A percentile compares a stretch with the other conserved stretches of the same genome.
These are phyloP conservation scores for Botrytis tulipae DNA, from an alignment of 2,329 filamentous ascomycete species.

Conservation along the genomic window DNA sequence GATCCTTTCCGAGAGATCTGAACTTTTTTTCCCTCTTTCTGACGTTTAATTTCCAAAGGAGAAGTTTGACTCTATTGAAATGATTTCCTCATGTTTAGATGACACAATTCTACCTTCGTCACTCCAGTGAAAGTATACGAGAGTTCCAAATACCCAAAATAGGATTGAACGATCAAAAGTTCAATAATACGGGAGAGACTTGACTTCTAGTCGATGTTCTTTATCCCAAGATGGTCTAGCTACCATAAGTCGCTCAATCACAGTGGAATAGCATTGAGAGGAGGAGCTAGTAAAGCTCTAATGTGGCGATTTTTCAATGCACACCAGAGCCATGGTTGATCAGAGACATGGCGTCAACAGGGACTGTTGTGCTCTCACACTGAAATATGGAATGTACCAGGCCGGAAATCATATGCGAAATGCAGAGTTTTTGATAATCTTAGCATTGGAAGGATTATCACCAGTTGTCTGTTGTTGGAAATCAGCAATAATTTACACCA, in stretches of 20 bases:
- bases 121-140: not conserved
- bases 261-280: not conserved
- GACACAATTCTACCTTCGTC: not conserved
- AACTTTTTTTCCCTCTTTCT: not conserved
- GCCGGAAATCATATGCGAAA: not conserved
- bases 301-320: not conserved
- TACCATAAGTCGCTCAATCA: not conserved
- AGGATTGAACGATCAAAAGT: not conserved
- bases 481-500: not conserved
- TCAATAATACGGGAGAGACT: not conserved
- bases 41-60: no score
- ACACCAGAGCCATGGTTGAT: no score
- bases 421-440: no score
- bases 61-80: not conserved
- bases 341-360: not conserved
- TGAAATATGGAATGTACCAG: not conserved
- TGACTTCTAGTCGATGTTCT: not conserved
- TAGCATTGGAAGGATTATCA: not conserved
- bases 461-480: not conserved
- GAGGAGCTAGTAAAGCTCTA: no score
- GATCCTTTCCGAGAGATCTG: not conserved
- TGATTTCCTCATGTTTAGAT: not conserved
- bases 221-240: not conserved
- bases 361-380: not conserved
- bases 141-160: not conserved